Evolutionary conservation across 257 asterid genomes (phyloP), one percentile per base, ranked within the genome.

Genomic region (Petrea volubilis): DNA sequence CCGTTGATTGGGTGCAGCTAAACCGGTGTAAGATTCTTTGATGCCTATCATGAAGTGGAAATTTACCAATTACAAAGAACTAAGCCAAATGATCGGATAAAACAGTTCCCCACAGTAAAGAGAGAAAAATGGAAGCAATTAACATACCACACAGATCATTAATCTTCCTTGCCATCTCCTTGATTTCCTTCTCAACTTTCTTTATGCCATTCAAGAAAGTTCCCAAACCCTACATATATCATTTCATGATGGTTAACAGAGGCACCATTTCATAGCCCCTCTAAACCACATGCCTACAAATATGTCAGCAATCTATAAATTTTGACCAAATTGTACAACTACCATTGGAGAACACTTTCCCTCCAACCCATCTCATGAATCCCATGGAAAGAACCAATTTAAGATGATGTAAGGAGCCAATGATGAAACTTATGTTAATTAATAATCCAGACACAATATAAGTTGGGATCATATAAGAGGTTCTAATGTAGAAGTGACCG

Each of bases 1-100:
- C 98, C 99, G 91, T 58, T 90, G 99, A 69, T 97, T 91, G 13
- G 99, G 99, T 46, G 95, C 96, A 78, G 99, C 97, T 83, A 94
- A 80, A 64, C 99, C 98, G 64, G 98, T 93, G 74, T 92, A 96
- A 28, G 97, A 92, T 72, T 92, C 97, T 86, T 91, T 92, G 74
- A 92, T 92, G 57, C 96, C 97, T 91, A 77, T 41, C 33, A 81
- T 14, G 28, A 70, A 74, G 46, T 36, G 31, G 61, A 63, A 57
- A 56, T 6, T 27, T 34, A 59, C 64, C 52, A 5, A 55, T 68
- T 65, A 67, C 41, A 13, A 58, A 59, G 24, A 12, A 27, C 7
- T 6, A n/a, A 59, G 60, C 53, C 21, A 28, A 46, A 12, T 21
- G 43, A 50, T 70, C 44, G 38, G 44, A 29, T 55, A 49, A 67